A percentile compares a stretch with the other conserved stretches of the same genome.
Evolutionary conservation across 345 rosid species (phyloP).

Genomic region (Eucalyptus erythrocorys): DNA sequence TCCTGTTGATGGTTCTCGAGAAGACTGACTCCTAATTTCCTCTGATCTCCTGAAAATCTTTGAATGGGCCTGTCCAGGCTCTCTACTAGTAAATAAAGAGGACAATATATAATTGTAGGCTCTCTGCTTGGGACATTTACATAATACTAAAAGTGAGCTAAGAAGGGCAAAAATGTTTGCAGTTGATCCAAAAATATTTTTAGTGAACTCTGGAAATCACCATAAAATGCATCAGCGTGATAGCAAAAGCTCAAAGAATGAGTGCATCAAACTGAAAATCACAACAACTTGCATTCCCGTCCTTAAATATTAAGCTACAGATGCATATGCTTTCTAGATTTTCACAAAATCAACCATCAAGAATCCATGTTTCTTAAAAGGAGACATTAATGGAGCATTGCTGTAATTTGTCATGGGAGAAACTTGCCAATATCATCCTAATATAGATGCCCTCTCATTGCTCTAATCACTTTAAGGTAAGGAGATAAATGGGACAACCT

Average conservation of each 20-base stretch:
- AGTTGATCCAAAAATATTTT: background rate
- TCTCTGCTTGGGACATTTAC: background rate
- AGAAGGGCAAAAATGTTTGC: background rate
- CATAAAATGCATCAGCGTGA: background rate
- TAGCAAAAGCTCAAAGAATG: background rate
- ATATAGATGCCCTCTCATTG: background rate
- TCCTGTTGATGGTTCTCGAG: constrained; percentile 8
- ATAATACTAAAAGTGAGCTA: background rate
- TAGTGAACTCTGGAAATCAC: background rate
- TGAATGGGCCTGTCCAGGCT: constrained; percentile 20
- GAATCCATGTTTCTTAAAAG: background rate
- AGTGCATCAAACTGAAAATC: background rate
- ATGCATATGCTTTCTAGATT: background rate
- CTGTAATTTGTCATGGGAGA: background rate
- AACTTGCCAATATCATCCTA: background rate
- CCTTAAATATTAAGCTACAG: background rate
- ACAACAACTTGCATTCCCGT: background rate
- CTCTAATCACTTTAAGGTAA: background rate
- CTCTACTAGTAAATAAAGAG: constrained; percentile 5
- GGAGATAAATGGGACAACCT: background rate
- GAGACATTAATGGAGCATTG: background rate
- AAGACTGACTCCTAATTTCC: constrained; percentile 8
- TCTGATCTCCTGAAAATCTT: constrained; percentile 20
- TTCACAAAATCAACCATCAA: background rate
- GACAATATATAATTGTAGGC: background rate